Base-by-base conservation (phyloP, 176 grass and related monocot genomes). In the Aegilops longissima region DNA sequence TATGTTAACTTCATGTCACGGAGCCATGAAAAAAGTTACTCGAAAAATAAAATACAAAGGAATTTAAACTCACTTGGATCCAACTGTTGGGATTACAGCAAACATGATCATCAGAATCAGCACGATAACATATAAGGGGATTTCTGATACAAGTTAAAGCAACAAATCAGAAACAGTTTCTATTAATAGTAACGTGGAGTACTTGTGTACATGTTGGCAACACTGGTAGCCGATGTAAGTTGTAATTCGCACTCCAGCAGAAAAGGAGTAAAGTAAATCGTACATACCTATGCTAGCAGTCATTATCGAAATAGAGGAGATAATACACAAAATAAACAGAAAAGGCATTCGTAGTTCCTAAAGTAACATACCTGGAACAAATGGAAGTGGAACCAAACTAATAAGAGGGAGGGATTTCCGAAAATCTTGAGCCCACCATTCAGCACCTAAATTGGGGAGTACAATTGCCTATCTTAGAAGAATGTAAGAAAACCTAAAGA, bases 341-440 rank as follows among this genome's bases (percentile, higher is more conserved):
- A 51, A 70, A 9, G 25, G 34, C 12, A 45, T 66, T 13, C 20
- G 34, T 25, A 16, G 1, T 70, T 49, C 38, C 30, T 62, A 65
- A 73, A 85, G 58, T 52, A 81, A 77, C 38, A 87, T 96, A 98
- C 97, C 92, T 68, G 92, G 87, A 90, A 96, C 40, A 77, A 95
- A 93, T 73, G 97, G 92, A 75, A 98, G 72, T 31, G 93, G 90
- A 79, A 98, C 85, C 97, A 89, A 98, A 89, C 88, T 82, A 72
- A 96, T 63, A 85, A 98, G 56, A 45, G 92, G 97, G 39, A 98
- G 87, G 51, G 92, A 98, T 82, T 94, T 96, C 68, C 83, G 89
- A 81, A 96, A 98, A 96, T 94, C 96, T 73, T 98, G 96, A 35
- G 92, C 94, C 96, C 96, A 98, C 96, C 96, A 98, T 93, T 98